phyloP scores from a whole-genome alignment of 306 rosid species.

The Cyclanthera cordifolia region DNA sequence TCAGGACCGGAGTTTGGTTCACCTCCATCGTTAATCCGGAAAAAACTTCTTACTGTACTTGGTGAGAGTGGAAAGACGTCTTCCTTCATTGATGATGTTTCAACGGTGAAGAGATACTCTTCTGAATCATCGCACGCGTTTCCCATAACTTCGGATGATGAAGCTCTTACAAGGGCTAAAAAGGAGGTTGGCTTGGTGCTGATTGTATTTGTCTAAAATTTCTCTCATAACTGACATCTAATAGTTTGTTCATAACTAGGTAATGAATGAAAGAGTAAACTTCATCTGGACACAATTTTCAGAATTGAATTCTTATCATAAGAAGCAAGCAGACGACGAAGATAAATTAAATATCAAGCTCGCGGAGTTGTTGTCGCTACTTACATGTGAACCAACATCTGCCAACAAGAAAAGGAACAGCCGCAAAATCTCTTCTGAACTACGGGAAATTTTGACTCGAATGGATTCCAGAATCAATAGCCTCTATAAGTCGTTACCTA shows the following conservation, averaged over 20 bases:
- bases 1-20: slow-evolving; percentile 90
- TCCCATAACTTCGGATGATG: slow-evolving; percentile 79
- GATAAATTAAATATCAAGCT: slow-evolving; percentile 59
- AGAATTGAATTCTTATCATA: slow-evolving; percentile 57
- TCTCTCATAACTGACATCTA: background rate
- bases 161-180: slow-evolving; percentile 59
- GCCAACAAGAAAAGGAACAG: slow-evolving; percentile 37
- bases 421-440: slow-evolving; percentile 33
- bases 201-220: slow-evolving; percentile 1
- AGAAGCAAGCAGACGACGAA: slow-evolving; percentile 61
- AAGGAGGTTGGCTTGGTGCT: slow-evolving; percentile 49
- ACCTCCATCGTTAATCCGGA: slow-evolving; percentile 57
- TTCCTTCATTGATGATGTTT: slow-evolving; percentile 68
- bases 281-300: slow-evolving; percentile 92
- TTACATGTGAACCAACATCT: slow-evolving; percentile 45
- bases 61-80: slow-evolving; percentile 60
- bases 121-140: slow-evolving; percentile 65
- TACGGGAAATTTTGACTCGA: slow-evolving; percentile 57
- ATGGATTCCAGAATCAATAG: slow-evolving; percentile 53
- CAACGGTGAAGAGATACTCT: slow-evolving; percentile 65
- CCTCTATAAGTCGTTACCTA: slow-evolving; percentile 47
- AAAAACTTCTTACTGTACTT: slow-evolving; percentile 59
- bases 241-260: slow-evolving; percentile 33
- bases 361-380: slow-evolving; percentile 72
- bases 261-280: slow-evolving; percentile 67